Percentiles rank a stretch among this genome's conserved stretches.
phyloP scores from a whole-genome alignment of 2,329 filamentous ascomycete species.

The Diaporthe aspalathi region DNA sequence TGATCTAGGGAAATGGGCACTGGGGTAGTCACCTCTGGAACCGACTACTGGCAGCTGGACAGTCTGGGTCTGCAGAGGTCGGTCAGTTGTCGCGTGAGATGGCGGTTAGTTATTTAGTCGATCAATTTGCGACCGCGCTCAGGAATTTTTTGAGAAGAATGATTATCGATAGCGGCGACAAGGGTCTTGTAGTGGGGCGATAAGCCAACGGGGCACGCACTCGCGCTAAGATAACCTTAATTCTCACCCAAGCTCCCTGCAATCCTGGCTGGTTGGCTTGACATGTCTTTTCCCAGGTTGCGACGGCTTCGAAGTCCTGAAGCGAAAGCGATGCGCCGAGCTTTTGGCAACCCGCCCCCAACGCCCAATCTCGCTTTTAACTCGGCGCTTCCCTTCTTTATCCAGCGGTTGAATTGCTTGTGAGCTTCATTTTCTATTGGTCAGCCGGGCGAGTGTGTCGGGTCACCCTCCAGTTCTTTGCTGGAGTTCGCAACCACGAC shows the following conservation, averaged over 20 bases:
- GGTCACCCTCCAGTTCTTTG: background rate
- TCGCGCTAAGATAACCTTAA: constrained; percentile 39
- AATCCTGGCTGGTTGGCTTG: background rate
- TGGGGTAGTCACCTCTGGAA: background rate
- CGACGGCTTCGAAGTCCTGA: background rate
- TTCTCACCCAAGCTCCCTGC: constrained; percentile 5
- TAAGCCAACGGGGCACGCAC: background rate
- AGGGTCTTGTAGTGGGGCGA: constrained; percentile 28
- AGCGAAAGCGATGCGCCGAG: constrained; percentile 11
- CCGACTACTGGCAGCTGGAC: background rate
- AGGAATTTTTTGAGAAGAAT: constrained; percentile 33
- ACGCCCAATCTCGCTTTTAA: background rate
- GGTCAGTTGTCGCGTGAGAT: background rate
- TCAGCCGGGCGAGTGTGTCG: background rate
- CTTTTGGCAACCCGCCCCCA: background rate
- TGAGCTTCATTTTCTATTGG: background rate
- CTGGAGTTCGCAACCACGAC: background rate
- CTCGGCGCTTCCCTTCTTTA: background rate
- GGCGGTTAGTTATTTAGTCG: background rate
- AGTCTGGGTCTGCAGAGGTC: background rate
- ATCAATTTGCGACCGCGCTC: background rate
- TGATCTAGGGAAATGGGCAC: background rate
- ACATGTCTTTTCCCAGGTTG: background rate
- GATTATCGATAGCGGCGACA: background rate
- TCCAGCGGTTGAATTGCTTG: background rate